Conservation (phyloP, 257 asterid species). For the Coffea eugenioides region DNA sequence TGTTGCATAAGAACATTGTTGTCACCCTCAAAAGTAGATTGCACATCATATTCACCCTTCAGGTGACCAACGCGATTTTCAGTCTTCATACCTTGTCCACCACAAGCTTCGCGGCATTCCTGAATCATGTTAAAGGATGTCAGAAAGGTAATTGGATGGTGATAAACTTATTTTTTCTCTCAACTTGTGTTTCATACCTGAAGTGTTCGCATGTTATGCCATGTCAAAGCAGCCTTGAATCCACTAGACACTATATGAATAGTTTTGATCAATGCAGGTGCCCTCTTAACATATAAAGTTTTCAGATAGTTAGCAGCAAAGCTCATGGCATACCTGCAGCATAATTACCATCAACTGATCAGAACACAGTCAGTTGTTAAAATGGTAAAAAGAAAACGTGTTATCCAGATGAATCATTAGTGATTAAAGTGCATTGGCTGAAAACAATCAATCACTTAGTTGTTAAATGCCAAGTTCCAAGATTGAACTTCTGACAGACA, state of each 20-base stretch:
- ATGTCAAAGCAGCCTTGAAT: conserved; percentile 73
- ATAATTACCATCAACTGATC: conserved; percentile 16
- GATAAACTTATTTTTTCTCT: not conserved
- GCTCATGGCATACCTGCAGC: conserved; percentile 84
- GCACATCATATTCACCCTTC: conserved; percentile 91
- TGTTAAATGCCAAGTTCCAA: not conserved
- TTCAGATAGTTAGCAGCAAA: conserved; percentile 77
- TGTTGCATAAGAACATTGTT: conserved; percentile 98
- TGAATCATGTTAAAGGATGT: conserved; percentile 26
- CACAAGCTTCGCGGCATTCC: conserved; percentile 99
- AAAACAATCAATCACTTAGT: not conserved
- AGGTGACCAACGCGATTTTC: conserved; percentile 92
- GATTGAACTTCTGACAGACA: not conserved
- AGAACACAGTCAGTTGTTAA: not conserved
- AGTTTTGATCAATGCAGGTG: conserved; percentile 73
- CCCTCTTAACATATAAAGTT: conserved; percentile 64
- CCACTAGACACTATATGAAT: conserved; percentile 93
- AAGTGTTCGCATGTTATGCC: conserved; percentile 98
- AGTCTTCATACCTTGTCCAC: conserved; percentile 94
- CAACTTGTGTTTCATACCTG: conserved; percentile 48
- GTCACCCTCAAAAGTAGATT: conserved; percentile 97
- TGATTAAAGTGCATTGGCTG: no score
- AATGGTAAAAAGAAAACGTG: not conserved
- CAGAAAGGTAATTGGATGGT: conserved; percentile 14
- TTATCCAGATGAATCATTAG: no score